Base-by-base conservation (phyloP, 257 asterid species). In the Craterostigma plantagineum region DNA sequence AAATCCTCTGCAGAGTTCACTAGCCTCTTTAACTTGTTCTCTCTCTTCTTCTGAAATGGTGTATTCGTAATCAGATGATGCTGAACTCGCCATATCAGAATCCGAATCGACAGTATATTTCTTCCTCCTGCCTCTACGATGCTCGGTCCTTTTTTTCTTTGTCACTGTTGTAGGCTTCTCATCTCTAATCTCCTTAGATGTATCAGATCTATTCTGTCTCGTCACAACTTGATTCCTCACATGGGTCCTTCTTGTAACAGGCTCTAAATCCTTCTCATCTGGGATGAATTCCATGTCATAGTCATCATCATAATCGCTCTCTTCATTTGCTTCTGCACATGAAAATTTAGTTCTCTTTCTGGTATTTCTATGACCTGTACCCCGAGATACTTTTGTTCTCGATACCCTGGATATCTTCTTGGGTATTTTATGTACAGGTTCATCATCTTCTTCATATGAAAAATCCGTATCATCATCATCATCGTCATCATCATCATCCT, bases 41-140 rank as follows among this genome's bases (percentile, higher is more conserved):
- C 94, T 77, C 75, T 85, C 96, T 75, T 85, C 96, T 59, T 85
- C 96, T 33, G 94, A 85, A 23, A 75, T 64, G 9, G 86, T 75
- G 65, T 59, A 81, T 5, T 81, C 91, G 49, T 37, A 68, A 62
- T 74, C 93, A 34, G 79, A 69, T 54, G 79, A 59, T 39, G 64
- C 86, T 34, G 79, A 77, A 50, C 72, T 70, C 49, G 55, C 71
- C 43, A 72, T 63, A 63, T 81, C 96, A 48, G 94, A 75, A 68
- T 81, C 92, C 48, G 83, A 75, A 65, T 63, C 54, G 33, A 58
- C 43, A 35, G 37, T 23, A 36, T 52, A 23, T 61, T 43, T 75
- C 53, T 65, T 69, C 46, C 66, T 69, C 58, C 72, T 61, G 14
- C 70, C 67, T 46, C 64, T 46, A 35, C 51, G 54, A 56, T 53